Conservation (phyloP, 495 filamentous ascomycete genomes). For the Neurospora tetrasperma region DNA sequence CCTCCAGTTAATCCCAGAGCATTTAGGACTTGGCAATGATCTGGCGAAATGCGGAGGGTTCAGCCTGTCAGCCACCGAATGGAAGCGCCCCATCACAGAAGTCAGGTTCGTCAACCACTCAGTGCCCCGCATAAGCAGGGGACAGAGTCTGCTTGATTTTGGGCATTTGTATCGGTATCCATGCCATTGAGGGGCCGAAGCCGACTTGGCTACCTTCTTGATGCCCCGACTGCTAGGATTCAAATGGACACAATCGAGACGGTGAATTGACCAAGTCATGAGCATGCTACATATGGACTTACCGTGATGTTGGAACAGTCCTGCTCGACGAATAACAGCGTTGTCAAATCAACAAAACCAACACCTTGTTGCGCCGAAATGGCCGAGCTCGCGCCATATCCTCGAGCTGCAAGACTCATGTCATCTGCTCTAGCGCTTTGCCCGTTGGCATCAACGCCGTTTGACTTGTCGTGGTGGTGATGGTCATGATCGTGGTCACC, state of each 20-base stretch:
- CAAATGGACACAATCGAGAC: constrained; percentile 5
- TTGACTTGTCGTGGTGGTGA: background rate
- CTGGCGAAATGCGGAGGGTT: constrained; percentile 42
- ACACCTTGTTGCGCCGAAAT: constrained; percentile 52
- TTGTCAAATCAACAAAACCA: constrained; percentile 72
- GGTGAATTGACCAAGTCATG: constrained; percentile 3
- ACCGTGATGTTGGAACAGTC: constrained; percentile 60
- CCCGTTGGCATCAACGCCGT: constrained; percentile 1
- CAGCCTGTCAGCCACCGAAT: constrained; percentile 17
- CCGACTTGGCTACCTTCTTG: constrained; percentile 76
- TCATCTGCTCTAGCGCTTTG: constrained; percentile 24
- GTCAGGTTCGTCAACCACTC: constrained; percentile 14
- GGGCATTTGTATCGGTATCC: constrained; percentile 91
- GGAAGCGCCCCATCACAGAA: constrained; percentile 20
- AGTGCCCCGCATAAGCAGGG: constrained; percentile 20
- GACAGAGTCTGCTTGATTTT: constrained; percentile 42
- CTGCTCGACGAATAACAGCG: constrained; percentile 53
- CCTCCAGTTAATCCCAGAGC: constrained; percentile 47
- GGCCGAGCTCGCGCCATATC: constrained; percentile 63
- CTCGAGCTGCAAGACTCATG: constrained; percentile 45
- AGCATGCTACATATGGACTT: constrained; percentile 23
- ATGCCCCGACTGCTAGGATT: constrained; percentile 41
- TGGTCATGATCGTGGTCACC: constrained; percentile 15
- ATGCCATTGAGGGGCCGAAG: constrained; percentile 45
- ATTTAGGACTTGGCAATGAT: constrained; percentile 37